Conservation (phyloP, 352 stramenopile species). For the Aphanomyces cochlioides region DNA sequence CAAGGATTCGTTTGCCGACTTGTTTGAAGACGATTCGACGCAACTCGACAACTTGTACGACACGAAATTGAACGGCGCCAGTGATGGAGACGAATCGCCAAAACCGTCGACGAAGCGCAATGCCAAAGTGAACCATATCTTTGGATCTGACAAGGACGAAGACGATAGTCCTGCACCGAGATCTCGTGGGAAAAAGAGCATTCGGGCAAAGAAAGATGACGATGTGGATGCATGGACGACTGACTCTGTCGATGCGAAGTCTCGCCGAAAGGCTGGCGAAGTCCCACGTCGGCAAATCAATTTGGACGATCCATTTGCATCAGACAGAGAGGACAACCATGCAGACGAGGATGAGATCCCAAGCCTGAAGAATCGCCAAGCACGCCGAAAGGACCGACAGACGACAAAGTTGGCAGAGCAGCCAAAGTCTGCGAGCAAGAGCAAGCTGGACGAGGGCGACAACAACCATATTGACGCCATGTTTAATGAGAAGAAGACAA, state of each 20-base stretch:
- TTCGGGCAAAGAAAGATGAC: neutral
- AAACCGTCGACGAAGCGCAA: neutral
- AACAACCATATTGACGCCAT: slow-evolving; percentile 1
- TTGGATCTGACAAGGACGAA: neutral
- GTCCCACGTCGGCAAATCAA: neutral
- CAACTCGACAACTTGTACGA: neutral
- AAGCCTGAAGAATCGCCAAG: slow-evolving; percentile 5
- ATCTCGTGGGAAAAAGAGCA: neutral
- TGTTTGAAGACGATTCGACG: slow-evolving; percentile 4
- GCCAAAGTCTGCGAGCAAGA: neutral
- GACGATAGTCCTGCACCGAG: neutral
- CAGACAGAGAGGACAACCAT: slow-evolving; percentile 4
- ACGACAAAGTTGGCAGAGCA: neutral
- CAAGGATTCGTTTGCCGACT: slow-evolving; percentile 19
- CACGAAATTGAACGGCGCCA: neutral
- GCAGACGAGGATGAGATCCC: slow-evolving; percentile 7
- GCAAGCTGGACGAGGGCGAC: no score
- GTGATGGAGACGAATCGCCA: neutral
- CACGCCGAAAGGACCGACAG: neutral
- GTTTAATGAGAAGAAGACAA: neutral
- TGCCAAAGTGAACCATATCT: neutral
- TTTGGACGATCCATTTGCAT: neutral
- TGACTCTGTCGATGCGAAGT: no score
- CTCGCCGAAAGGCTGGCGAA: no score
- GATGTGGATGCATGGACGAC: no score